These are phyloP conservation scores for Colletotrichum lupini DNA, from an alignment of 2,329 filamentous ascomycete species.

Conservation along the genomic window DNA sequence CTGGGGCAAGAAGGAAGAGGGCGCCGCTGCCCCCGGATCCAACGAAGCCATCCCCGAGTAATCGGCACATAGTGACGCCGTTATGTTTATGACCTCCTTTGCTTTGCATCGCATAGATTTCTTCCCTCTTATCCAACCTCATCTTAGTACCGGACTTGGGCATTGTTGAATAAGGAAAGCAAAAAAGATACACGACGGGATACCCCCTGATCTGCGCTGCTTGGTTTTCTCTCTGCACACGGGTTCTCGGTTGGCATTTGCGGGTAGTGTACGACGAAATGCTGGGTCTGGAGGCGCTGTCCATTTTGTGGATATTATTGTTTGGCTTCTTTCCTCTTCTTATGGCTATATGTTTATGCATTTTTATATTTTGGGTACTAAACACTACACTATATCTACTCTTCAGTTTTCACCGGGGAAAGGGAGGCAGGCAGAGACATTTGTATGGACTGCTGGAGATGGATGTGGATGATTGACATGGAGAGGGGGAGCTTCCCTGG, in stretches of 20 bases:
- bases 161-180: conserved; percentile 21
- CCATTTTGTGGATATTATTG: conserved; percentile 1
- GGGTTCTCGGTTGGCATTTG: conserved; percentile 16
- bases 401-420: neutral
- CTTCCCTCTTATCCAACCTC: neutral
- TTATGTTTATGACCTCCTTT: conserved; percentile 34
- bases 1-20: conserved; percentile 64
- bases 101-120: conserved; percentile 25
- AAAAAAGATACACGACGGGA: conserved; percentile 10
- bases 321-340: conserved; percentile 9
- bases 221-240: conserved; percentile 3
- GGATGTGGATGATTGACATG: neutral
- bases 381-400: conserved; percentile 9
- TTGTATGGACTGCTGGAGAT: neutral
- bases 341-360: neutral
- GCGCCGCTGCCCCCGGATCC: conserved; percentile 12
- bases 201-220: conserved; percentile 8
- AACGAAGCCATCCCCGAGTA: conserved; percentile 36
- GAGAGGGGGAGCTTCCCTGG: neutral
- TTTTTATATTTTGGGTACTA: neutral
- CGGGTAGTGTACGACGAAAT: conserved; percentile 14
- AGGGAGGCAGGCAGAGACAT: neutral
- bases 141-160: conserved; percentile 17
- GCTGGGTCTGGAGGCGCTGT: conserved; percentile 8
- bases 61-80: conserved; percentile 22